A percentile compares a stretch with the other conserved stretches of the same genome.
Evolutionary conservation across 129 eudicot species (phyloP).

Genomic region (Gnaphalium uliginosum): DNA sequence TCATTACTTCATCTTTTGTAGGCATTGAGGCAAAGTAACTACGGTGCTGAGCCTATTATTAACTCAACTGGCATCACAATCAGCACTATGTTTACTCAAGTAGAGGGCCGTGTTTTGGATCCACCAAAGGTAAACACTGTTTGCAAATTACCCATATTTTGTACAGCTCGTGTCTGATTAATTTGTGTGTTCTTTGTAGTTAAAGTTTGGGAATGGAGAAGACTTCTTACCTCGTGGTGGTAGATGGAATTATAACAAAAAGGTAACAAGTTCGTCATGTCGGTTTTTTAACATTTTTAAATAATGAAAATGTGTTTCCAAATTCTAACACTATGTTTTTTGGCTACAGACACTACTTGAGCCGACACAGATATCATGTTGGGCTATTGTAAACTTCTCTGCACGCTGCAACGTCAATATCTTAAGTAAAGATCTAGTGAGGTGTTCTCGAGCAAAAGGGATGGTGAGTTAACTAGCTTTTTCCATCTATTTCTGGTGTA

Average conservation of each 20-base stretch:
- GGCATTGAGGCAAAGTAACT: conserved; percentile 39
- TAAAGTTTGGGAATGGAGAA: conserved; percentile 66
- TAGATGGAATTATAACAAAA: conserved; percentile 74
- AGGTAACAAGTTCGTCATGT: conserved; percentile 37
- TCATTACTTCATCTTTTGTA: conserved; percentile 9
- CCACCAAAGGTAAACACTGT: conserved; percentile 66
- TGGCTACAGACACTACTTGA: conserved; percentile 54
- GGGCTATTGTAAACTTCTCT: conserved; percentile 90
- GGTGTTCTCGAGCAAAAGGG: conserved; percentile 57
- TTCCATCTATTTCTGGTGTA: conserved; percentile 7
- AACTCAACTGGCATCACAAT: conserved; percentile 70
- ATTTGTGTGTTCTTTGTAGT: conserved; percentile 36
- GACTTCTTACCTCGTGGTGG: conserved; percentile 64
- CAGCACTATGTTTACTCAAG: conserved; percentile 49
- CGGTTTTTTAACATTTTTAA: neutral
- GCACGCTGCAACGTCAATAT: conserved; percentile 53
- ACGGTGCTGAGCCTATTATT: conserved; percentile 64
- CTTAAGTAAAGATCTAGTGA: conserved; percentile 41
- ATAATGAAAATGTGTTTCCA: neutral
- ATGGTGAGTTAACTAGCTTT: conserved; percentile 40
- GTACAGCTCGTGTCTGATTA: conserved; percentile 7
- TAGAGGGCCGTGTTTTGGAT: conserved; percentile 70
- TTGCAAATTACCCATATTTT: neutral
- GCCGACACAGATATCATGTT: conserved; percentile 43
- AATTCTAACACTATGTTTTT: neutral